phyloP scores from a whole-genome alignment of 768 basidiomycete species.

The Sistotremastrum niveocremeum region DNA sequence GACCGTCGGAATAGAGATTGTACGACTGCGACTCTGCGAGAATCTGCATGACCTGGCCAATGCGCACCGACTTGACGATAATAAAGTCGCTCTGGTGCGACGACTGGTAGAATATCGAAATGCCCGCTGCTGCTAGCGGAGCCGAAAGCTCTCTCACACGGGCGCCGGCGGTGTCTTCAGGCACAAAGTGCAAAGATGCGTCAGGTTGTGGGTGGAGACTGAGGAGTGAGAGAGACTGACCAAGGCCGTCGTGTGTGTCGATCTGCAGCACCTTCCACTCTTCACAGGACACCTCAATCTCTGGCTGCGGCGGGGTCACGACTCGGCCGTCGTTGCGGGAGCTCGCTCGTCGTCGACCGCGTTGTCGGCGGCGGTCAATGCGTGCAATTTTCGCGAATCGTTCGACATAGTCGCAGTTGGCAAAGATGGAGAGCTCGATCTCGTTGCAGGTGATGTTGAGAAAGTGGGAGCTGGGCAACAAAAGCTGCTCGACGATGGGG shows the following conservation, averaged over 20 bases:
- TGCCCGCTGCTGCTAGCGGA: conserved; percentile 60
- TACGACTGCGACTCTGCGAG: conserved; percentile 44
- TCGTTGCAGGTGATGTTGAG: conserved; percentile 69
- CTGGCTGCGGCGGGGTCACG: conserved; percentile 4
- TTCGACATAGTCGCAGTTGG: conserved; percentile 38
- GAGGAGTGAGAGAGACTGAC: conserved; percentile 22
- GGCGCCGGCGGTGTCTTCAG: conserved; percentile 51
- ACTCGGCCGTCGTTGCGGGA: conserved; percentile 13
- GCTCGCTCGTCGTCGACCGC: conserved; percentile 27
- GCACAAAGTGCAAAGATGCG: conserved; percentile 4
- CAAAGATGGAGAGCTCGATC: conserved; percentile 66
- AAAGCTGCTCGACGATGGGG: conserved; percentile 53
- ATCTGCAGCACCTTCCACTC: conserved; percentile 73
- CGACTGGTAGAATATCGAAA: conserved; percentile 72
- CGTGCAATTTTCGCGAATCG: conserved; percentile 52
- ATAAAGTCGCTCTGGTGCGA: conserved; percentile 78
- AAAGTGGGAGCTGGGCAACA: conserved; percentile 52
- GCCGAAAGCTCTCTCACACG: conserved; percentile 66
- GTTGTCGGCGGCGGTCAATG: conserved; percentile 36
- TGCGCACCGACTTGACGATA: conserved; percentile 55
- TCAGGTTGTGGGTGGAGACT: background rate
- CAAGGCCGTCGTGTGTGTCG: conserved; percentile 62
- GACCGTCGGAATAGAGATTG: conserved; percentile 31
- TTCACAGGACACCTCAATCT: conserved; percentile 55
- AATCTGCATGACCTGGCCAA: conserved; percentile 48